Conservation (phyloP, 176 grass and related monocot species). For the Carex pumila region DNA sequence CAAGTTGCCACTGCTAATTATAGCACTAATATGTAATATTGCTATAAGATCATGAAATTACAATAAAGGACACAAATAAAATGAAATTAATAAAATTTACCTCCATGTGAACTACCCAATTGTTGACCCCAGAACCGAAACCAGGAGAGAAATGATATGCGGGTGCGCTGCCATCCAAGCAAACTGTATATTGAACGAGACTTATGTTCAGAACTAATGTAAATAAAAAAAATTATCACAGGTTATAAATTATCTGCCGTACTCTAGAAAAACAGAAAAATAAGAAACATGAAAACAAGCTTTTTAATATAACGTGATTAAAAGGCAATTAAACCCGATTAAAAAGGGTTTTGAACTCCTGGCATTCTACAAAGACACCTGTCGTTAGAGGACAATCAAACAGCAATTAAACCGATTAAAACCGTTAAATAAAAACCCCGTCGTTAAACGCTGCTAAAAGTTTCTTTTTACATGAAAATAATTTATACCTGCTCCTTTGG, state of each 20-base stretch:
- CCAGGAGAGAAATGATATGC: conserved; percentile 68
- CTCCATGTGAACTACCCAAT: conserved; percentile 78
- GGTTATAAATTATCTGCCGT: background rate
- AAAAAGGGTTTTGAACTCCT: background rate
- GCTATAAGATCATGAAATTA: background rate
- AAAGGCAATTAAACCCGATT: background rate
- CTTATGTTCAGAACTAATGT: background rate
- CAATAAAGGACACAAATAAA: background rate
- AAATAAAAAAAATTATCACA: background rate
- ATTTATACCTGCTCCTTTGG: conserved; percentile 63
- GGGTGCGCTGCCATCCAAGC: conserved; percentile 80
- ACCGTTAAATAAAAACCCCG: background rate
- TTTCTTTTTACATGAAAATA: background rate
- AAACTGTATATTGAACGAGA: conserved; percentile 36
- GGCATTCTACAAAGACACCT: background rate
- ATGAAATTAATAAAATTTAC: conserved; percentile 16
- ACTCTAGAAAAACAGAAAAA: background rate
- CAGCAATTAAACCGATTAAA: background rate
- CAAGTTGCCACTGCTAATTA: background rate
- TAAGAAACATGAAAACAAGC: background rate
- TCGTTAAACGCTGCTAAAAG: background rate
- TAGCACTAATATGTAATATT: background rate
- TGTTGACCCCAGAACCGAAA: conserved; percentile 61
- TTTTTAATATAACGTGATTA: background rate
- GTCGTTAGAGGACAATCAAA: background rate